Evolutionary conservation across 1,284 basidiomycete species (phyloP), one percentile per base, ranked within the genome.

Genomic region (Ustilago sp.): DNA sequence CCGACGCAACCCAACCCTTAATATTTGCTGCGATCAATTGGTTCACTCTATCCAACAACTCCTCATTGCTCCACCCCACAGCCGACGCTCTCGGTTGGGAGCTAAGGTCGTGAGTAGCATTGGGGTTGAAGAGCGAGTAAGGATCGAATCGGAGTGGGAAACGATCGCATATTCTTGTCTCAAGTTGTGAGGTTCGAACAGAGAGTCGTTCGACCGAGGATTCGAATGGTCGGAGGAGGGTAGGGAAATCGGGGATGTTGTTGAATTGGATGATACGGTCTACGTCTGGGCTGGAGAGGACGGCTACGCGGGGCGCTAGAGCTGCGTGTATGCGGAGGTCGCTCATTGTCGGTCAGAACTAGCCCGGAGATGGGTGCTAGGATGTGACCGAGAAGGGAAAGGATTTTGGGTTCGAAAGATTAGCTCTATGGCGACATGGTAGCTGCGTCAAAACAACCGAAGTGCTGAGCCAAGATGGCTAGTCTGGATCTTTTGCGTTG

Each of bases 111-210:
- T 48, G 51, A 8, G 72, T 56, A 51, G 52, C 59, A 19, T 70
- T 59, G 0, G 62, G 48, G n/a, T 66, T 65, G 60, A 84, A 85
- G 12, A 71, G 50, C 41, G 68, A 53, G 48, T 82, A 68, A 6
- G 68, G 39, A 31, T 85, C 83, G 55, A 85, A 83, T 23, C 81
- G 77, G 13, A 85, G 73, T 2, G 80, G 78, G 50, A 85, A 85
- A 17, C 63, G 64, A 35, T 80, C 59, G 59, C 74, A 80, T 9
- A 66, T 50, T 31, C 79, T 70, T 8, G 65, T 74, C 58, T 80
- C 83, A 4, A 85, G 78, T 68, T 84, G 81, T 8, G 82, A 80
- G 4, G 84, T 85, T 43, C 81, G 77, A 3, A 84, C 79, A 8
- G 78, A 72, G 32, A 85, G 67, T 8, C 70, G 65, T 35, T 73